Evolutionary conservation across 2,329 filamentous ascomycete species (phyloP).

Genomic region (Fusarium sororula): DNA sequence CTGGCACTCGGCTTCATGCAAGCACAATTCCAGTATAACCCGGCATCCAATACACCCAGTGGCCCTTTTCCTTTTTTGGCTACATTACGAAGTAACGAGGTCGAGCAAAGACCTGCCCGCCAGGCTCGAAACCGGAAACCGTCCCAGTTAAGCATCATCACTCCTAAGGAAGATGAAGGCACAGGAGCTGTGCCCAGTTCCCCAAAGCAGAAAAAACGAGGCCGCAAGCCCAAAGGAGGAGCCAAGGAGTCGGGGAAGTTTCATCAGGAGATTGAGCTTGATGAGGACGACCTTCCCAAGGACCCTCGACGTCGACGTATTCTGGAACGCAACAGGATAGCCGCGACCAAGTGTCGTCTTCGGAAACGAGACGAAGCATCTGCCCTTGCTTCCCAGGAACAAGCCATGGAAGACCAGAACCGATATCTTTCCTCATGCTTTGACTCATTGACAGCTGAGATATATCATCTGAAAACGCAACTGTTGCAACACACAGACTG

Average conservation of each 20-base stretch:
- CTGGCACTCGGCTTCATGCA: slow-evolving; percentile 28
- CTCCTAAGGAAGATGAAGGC: slow-evolving; percentile 6
- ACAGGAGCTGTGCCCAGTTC: not conserved
- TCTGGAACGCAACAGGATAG: slow-evolving; percentile 46
- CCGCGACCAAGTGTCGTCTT: slow-evolving; percentile 46
- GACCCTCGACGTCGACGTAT: slow-evolving; percentile 40
- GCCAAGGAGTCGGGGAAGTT: slow-evolving; percentile 15
- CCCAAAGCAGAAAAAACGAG: slow-evolving; percentile 39
- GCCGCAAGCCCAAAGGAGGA: slow-evolving; percentile 38
- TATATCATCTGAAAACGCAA: slow-evolving; percentile 45
- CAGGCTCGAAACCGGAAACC: slow-evolving; percentile 13
- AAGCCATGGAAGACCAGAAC: slow-evolving; percentile 44
- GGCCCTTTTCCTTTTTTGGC: not conserved
- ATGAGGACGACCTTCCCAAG: slow-evolving; percentile 36
- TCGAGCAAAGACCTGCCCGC: slow-evolving; percentile 18
- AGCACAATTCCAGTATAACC: slow-evolving; percentile 23
- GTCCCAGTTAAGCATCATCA: slow-evolving; percentile 18
- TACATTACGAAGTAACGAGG: slow-evolving; percentile 15
- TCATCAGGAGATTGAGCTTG: slow-evolving; percentile 23
- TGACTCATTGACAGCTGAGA: slow-evolving; percentile 41
- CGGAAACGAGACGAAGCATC: slow-evolving; percentile 46
- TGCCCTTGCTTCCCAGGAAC: slow-evolving; percentile 42
- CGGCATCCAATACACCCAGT: not conserved
- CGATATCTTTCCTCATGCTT: slow-evolving; percentile 42
- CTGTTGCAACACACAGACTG: slow-evolving; percentile 45